A percentile compares a stretch with the other conserved stretches of the same genome.
Conservation (phyloP, 2,329 filamentous ascomycete genomes). For the Sphaerulina vaccinii region DNA sequence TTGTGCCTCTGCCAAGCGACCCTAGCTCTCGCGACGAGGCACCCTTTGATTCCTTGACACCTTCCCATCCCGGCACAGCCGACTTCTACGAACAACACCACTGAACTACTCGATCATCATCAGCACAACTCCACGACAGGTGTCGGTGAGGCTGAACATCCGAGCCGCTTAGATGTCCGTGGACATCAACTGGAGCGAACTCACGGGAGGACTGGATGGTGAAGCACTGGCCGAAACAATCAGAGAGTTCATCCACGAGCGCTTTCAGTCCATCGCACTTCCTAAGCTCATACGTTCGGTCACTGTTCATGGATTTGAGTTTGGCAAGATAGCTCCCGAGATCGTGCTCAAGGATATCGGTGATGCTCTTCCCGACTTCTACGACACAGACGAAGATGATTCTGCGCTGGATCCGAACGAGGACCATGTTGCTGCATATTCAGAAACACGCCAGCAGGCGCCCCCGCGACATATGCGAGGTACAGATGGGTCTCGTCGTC, state of each 20-base stretch:
- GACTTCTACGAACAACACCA: constrained; percentile 7
- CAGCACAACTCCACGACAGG: not conserved
- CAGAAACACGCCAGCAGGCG: constrained; percentile 12
- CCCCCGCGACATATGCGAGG: constrained; percentile 14
- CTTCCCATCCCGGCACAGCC: too few species aligned
- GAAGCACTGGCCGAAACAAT: constrained; percentile 80
- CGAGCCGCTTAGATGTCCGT: constrained; percentile 70
- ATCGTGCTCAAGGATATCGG: constrained; percentile 96
- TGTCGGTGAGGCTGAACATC: constrained; percentile 7
- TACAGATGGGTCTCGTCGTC: constrained; percentile 20
- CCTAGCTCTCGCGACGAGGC: too few species aligned
- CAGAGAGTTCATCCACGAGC: constrained; percentile 89
- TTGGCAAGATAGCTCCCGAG: constrained; percentile 77
- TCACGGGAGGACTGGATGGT: constrained; percentile 87
- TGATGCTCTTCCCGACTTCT: constrained; percentile 93
- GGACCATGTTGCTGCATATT: constrained; percentile 6
- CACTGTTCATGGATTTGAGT: constrained; percentile 89
- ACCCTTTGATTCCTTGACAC: too few species aligned
- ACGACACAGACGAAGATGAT: constrained; percentile 74
- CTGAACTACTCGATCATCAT: too few species aligned
- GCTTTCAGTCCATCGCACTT: constrained; percentile 87
- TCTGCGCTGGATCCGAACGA: constrained; percentile 49
- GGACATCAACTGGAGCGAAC: constrained; percentile 92
- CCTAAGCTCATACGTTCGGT: constrained; percentile 97
- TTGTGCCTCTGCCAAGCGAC: too few species aligned